Base-by-base conservation (phyloP, 208 protist species). In the Trypanosoma rangeli region DNA sequence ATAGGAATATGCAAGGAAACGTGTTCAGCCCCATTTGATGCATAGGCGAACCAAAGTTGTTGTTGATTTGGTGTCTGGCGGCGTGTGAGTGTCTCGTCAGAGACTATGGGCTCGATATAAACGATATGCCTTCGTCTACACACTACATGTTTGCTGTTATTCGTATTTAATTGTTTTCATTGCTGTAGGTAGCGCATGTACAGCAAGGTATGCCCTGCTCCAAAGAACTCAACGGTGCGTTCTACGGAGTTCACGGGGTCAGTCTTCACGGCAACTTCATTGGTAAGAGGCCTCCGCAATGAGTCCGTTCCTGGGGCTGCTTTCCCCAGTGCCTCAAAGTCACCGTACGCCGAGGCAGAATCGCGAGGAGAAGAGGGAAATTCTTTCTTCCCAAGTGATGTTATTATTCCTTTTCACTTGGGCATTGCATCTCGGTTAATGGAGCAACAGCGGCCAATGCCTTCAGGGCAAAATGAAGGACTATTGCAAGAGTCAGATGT, bases 341-440 rank as follows among this genome's bases (percentile, higher is more conserved):
- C 29, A 35, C 8, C 12, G 31, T 5, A 31, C 39, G 3, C 15
- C 24, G 48, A 29, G 7, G 26, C 35, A 26, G 5, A 52, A 64
- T 3, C 12, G 16, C 20, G 53, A 58, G 31, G 15, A 24, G 20
- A 42, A 46, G 49, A 28, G 20, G 20, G 26, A 12, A 29, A 48
- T 12, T 64, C 28, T 18, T 49, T 42, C 33, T 49, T 26, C 1
- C 35, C 33, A n/a, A 66, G 59, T 73, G 68, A 73, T 8, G 3
- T 56, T 18, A 73, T 73, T 37, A 24, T 73, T 15, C 68, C 68
- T 15, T 66, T 73, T 64, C 31, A 64, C 22, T 22, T 73, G 15
- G 56, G 64, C 39, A 18, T 56, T 60, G 56, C 49, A 18, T 33
- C 31, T 28, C 54, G 44, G n/a, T 42, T 73, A 0, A 48, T 64